Conservation (phyloP, 768 basidiomycete genomes). For the Psilocybe azurescens region DNA sequence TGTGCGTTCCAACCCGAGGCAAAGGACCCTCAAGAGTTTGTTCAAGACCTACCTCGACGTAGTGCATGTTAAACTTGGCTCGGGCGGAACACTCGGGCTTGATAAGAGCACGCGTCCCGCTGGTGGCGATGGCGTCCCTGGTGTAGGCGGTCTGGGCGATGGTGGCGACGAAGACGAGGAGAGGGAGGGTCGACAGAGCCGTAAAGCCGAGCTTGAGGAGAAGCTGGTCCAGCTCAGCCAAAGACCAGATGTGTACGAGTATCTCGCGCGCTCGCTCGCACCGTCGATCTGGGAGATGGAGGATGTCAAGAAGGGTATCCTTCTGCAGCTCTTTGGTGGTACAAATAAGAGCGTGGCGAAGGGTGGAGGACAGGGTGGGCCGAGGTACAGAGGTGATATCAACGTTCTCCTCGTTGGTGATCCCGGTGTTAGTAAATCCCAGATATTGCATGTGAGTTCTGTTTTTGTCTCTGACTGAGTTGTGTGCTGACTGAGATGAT, state of each 20-base stretch:
- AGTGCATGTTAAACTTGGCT: slow-evolving; percentile 85
- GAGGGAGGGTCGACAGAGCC: slow-evolving; percentile 45
- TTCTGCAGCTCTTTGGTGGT: slow-evolving; percentile 95
- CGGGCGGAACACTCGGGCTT: slow-evolving; percentile 72
- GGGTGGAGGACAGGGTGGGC: slow-evolving; percentile 95
- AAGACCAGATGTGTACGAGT: slow-evolving; percentile 84
- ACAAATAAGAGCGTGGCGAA: slow-evolving; percentile 95
- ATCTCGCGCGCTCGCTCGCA: slow-evolving; percentile 84
- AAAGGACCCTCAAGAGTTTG: slow-evolving; percentile 89
- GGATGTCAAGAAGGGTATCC: slow-evolving; percentile 97
- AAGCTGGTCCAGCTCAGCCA: slow-evolving; percentile 75
- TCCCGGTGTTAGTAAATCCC: slow-evolving; percentile 96
- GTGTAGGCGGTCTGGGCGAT: slow-evolving; percentile 73
- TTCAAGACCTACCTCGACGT: slow-evolving; percentile 99
- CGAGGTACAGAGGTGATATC: slow-evolving; percentile 96
- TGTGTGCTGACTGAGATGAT: slow-evolving; percentile 4
- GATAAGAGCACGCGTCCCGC: slow-evolving; percentile 80
- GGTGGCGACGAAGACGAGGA: slow-evolving; percentile 53
- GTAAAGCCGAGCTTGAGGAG: slow-evolving; percentile 78
- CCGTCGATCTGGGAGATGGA: slow-evolving; percentile 99
- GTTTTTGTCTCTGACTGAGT: not conserved
- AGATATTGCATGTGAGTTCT: slow-evolving; percentile 80
- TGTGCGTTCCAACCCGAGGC: slow-evolving; percentile 92
- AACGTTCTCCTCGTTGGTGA: slow-evolving; percentile 97
- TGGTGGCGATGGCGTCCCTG: slow-evolving; percentile 71